A percentile compares a stretch with the other conserved stretches of the same genome.
These are phyloP conservation scores for Fusarium sulawesiense DNA, from an alignment of 2,329 filamentous ascomycete genomes.

Conservation along the genomic window DNA sequence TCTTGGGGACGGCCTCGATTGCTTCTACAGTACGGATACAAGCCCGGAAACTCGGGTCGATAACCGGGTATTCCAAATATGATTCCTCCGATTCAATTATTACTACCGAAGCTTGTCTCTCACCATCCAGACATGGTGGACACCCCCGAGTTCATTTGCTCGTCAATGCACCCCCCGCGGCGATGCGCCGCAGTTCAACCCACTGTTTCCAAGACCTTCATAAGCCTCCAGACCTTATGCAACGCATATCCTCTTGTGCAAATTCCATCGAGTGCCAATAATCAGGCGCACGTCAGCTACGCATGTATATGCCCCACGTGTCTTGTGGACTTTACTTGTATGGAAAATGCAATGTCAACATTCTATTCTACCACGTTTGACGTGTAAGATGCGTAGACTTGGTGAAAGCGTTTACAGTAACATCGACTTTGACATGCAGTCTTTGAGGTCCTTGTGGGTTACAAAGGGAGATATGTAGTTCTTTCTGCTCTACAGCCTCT, in stretches of 20 bases:
- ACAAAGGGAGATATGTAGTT: not conserved
- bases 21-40: not conserved
- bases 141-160: constrained; percentile 30
- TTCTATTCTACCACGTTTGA: constrained; percentile 8
- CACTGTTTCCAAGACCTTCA: constrained; percentile 9
- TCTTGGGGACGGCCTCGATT: not conserved
- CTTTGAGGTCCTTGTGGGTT: not conserved
- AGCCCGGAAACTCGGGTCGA: not conserved
- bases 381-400: not conserved
- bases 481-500: not conserved
- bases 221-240: constrained; percentile 20
- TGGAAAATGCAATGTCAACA: constrained; percentile 14
- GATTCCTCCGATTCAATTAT: not conserved
- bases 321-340: constrained; percentile 12
- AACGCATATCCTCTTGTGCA: constrained; percentile 1
- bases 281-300: constrained; percentile 28
- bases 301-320: constrained; percentile 28
- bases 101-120: not conserved
- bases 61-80: not conserved
- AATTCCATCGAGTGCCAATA: not conserved
- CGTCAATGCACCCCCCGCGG: constrained; percentile 34
- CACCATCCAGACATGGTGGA: constrained; percentile 21
- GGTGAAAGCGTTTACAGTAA: constrained; percentile 1
- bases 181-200: not conserved
- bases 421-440: not conserved